Evolutionary conservation across 2,329 filamentous ascomycete genomes (phyloP), one percentile per base, ranked within the genome.

Genomic region (Claviceps sp.): DNA sequence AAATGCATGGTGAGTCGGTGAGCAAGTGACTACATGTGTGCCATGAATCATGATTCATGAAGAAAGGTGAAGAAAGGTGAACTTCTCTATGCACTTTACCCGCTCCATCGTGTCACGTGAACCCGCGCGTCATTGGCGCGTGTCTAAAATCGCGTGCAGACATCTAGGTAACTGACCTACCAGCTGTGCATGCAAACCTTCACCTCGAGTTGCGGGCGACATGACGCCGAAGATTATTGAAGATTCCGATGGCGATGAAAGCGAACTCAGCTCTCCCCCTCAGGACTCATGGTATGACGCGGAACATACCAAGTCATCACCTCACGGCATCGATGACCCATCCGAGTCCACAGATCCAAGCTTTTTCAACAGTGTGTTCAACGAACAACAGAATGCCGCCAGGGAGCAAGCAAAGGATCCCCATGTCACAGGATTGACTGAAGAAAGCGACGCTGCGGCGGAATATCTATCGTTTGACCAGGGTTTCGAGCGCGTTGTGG

Each of bases 351-450:
- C 75, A 1, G 72, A 77, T 53, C 66, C 69, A 1, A 67, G 65
- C 0, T 72, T 75, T 56, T 77, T 77, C 55, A 68, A 69, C 47
- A 66, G 63, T 48, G 59, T 77, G 9, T 76, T 74, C 53, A 65
- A 73, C 22, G 70, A 75, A 47, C 72, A 77, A 57, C 66, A 67
- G 41, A 62, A 64, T 37, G 64, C 65, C 22, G 59, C 61, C 16
- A 54, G 52, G 26, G 57, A 60, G 45, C 55, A 59, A 20, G 13
- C 38, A 34, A 41, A 30, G 14, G 40, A 41, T 3, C 6, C 16
- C 6, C 37, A 34, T 1, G 37, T 44, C 18, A 47, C 24, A 24
- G 43, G 47, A 11, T 41, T 38, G 16, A 34, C 24, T n/a, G 48
- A 48, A 42, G 51, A 48, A 42, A 42, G 24, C 20, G 49, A 54